A percentile compares a stretch with the other conserved stretches of the same genome.
These are phyloP conservation scores for Vicia sativa DNA, from an alignment of 306 rosid species.

Conservation along the genomic window DNA sequence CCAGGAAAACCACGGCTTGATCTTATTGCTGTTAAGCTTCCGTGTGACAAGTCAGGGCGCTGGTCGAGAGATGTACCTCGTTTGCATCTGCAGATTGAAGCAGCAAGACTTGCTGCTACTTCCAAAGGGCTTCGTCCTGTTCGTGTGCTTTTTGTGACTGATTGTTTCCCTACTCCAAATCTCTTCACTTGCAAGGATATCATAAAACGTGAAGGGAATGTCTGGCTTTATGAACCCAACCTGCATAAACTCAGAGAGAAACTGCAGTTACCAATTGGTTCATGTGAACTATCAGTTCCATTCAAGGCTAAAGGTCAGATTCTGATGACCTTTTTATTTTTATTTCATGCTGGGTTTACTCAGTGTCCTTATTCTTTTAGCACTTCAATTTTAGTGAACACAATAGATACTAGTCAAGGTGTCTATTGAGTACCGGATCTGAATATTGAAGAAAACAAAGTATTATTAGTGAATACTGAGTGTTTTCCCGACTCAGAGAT, in stretches of 20 bases:
- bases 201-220: slow-evolving; percentile 59
- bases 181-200: slow-evolving; percentile 77
- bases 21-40: slow-evolving; percentile 85
- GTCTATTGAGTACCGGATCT: slow-evolving; percentile 7
- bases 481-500: not conserved
- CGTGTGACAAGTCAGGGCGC: slow-evolving; percentile 68
- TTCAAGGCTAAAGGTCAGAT: slow-evolving; percentile 77
- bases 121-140: slow-evolving; percentile 70
- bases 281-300: slow-evolving; percentile 85
- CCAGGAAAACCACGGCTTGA: slow-evolving; percentile 73
- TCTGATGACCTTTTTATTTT: slow-evolving; percentile 2
- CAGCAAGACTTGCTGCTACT: slow-evolving; percentile 77
- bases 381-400: slow-evolving; percentile 16
- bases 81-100: slow-evolving; percentile 89
- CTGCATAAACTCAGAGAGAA: slow-evolving; percentile 63
- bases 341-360: slow-evolving; percentile 11
- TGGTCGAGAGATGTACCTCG: slow-evolving; percentile 92
- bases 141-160: slow-evolving; percentile 69
- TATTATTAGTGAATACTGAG: not conserved
- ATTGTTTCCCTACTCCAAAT: slow-evolving; percentile 76
- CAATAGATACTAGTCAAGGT: not conserved
- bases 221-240: slow-evolving; percentile 79
- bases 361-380: slow-evolving; percentile 14
- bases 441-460: slow-evolving; percentile 1
- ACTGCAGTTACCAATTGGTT: slow-evolving; percentile 75